Evolutionary conservation across 2,329 filamentous ascomycete genomes (phyloP), one percentile per base, ranked within the genome.

Genomic region (Phyllosticta citriasiana): DNA sequence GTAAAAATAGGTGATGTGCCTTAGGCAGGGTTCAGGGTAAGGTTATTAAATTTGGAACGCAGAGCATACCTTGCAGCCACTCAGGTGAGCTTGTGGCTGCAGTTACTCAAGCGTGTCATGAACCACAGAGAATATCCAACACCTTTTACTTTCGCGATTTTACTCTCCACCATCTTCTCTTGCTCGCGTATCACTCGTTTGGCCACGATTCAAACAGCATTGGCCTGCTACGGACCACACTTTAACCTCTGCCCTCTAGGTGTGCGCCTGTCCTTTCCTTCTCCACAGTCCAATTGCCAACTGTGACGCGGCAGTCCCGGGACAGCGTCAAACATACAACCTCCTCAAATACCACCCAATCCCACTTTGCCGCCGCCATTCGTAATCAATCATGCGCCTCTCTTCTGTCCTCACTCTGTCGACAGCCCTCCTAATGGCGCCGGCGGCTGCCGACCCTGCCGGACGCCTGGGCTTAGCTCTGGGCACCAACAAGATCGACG

Each of bases 381-480:
- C 54, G 33, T 51, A 53, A 26, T 10, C 7, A 54, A 68, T 57
- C 40, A 75, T 75, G 73, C 71, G 69, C 68, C 69, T 74, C 67
- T 71, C 70, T 5, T 63, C 67, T 52, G 61, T 73, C 60, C 66
- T 68, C 59, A n/a, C 40, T 6, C 6, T 47, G 2, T 60, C 69
- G 4, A 64, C 69, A 55, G 69, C 71, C 57, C 65, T 77, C 30
- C 69, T 69, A 33, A 66, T 67, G 57, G 73, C 78, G 55, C 79
- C 81, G 25, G 73, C 78, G 55, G 71, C 80, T 52, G 79, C 81
- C 52, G 75, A 78, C 33, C 80, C 80, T 47, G 74, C 74, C 40
- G 85, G 85, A 57, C 79, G 72, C 30, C 76, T 88, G 63, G 87
- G 87, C 57, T 88, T 88, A 68, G 80, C 86, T 14, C 77, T 89